Evolutionary conservation across 306 rosid species (phyloP).

Genomic region (Vachellia collinsii): DNA sequence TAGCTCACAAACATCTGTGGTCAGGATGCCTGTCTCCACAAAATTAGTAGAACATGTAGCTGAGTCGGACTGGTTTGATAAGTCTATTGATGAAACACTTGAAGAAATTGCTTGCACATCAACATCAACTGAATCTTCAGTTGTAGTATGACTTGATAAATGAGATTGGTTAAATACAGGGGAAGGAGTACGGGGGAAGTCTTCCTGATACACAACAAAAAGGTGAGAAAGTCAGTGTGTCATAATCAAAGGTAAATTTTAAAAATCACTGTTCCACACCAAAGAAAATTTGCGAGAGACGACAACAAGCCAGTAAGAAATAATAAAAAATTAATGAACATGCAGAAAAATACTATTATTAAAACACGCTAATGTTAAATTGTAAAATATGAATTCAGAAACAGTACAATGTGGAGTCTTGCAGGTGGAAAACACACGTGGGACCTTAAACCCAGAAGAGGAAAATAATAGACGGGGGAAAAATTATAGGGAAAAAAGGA

Average conservation of each 20-base stretch:
- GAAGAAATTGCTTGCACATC: slow-evolving; percentile 45
- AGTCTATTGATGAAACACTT: slow-evolving; percentile 38
- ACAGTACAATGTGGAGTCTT: not conserved
- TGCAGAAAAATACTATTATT: slow-evolving; percentile 15
- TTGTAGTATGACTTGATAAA: slow-evolving; percentile 47
- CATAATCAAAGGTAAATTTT: not conserved
- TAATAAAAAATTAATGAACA: slow-evolving; percentile 1
- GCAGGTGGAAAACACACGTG: not conserved
- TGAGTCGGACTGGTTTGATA: slow-evolving; percentile 44
- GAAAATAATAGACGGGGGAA: not conserved
- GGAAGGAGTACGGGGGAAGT: slow-evolving; percentile 73
- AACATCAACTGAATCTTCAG: slow-evolving; percentile 48
- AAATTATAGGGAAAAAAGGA: not conserved
- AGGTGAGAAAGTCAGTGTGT: not conserved
- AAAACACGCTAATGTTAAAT: not conserved
- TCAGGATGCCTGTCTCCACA: slow-evolving; percentile 35
- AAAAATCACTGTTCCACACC: not conserved
- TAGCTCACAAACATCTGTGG: slow-evolving; percentile 31
- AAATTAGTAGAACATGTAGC: slow-evolving; percentile 39
- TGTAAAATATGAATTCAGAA: not conserved
- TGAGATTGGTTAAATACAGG: slow-evolving; percentile 60
- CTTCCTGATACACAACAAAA: slow-evolving; percentile 51
- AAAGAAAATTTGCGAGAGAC: not conserved
- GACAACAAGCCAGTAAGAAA: slow-evolving; percentile 1
- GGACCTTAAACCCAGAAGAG: not conserved